Evolutionary conservation across 2,329 filamentous ascomycete genomes (phyloP), one percentile per base, ranked within the genome.

Genomic region (Xylariomycetidae sp.): DNA sequence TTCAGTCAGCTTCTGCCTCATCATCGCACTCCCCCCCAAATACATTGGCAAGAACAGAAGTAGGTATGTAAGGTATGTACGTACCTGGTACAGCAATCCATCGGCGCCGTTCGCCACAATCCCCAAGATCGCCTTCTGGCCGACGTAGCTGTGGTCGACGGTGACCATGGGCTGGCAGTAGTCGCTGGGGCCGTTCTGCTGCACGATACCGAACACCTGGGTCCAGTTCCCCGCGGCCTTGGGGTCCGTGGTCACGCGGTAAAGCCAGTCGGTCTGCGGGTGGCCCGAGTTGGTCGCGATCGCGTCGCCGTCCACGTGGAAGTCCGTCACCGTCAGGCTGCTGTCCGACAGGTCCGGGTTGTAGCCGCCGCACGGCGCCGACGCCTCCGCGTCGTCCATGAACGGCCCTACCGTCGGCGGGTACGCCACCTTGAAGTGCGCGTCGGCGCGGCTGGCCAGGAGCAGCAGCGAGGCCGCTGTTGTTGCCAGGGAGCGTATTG

Each of bases 281-380:
- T 80, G 76, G 3, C 62, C 65, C 6, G 67, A 60, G 6, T 54
- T 56, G 31, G 70, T 49, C 38, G 64, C 61, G 20, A 79, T 59
- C 36, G 68, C 58, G 43, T 77, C 69, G 44, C 74, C 74, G 44
- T 59, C 72, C 38, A 78, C 69, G 49, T 76, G 67, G 55, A 78
- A 78, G 44, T 75, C 60, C 32, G 63, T 62, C 29, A 59, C 59
- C 42, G 53, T 43, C 3, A 44, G 27, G 6, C 43, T 44, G 34
- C 46, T 29, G 24, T 6, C n/a, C 7, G 24, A 6, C 33, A 73
- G 64, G 42, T 70, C 59, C 19, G 70, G 59, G 0, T 59, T 57
- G 51, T 67, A 67, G 42, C 72, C 70, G 40, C 76, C 76, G 53
- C 76, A 80, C 17, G 75, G 76, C 1, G 49, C 60, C 5, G 52